These are phyloP conservation scores for Begonia masoniana DNA, from an alignment of 306 rosid genomes.

Conservation along the genomic window DNA sequence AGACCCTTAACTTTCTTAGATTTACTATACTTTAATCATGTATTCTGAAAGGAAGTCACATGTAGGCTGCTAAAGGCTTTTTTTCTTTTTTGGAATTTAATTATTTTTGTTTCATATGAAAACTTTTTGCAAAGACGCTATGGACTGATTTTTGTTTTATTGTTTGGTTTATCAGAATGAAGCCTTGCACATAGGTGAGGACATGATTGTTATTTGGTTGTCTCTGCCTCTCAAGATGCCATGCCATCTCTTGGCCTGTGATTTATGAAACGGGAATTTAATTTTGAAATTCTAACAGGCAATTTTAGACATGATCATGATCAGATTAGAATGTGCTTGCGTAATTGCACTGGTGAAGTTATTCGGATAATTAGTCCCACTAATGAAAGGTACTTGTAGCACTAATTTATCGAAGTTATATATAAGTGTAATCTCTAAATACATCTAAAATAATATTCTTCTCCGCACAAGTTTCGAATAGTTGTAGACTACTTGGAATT, in stretches of 20 bases:
- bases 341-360: conserved; percentile 69
- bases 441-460: no score
- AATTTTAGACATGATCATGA: conserved; percentile 25
- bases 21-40: no score
- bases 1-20: no score
- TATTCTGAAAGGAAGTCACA: no score
- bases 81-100: neutral
- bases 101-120: conserved; percentile 3
- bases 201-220: neutral
- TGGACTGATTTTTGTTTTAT: conserved; percentile 30
- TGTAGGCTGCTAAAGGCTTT: no score
- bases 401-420: no score
- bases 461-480: no score
- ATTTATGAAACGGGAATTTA: no score
- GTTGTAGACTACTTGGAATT: no score
- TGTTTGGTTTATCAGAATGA: conserved; percentile 49
- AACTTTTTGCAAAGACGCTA: conserved; percentile 3
- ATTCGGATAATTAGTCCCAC: conserved; percentile 40
- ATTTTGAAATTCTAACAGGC: conserved; percentile 20
- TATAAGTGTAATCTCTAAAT: no score
- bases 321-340: conserved; percentile 17
- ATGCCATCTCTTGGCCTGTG: no score
- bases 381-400: conserved; percentile 35
- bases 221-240: no score
- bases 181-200: conserved; percentile 52